Evolutionary conservation across 192 early-diverging fungal genomes (phyloP), one percentile per base, ranked within the genome.

Genomic region (Chytriomyces confervae): DNA sequence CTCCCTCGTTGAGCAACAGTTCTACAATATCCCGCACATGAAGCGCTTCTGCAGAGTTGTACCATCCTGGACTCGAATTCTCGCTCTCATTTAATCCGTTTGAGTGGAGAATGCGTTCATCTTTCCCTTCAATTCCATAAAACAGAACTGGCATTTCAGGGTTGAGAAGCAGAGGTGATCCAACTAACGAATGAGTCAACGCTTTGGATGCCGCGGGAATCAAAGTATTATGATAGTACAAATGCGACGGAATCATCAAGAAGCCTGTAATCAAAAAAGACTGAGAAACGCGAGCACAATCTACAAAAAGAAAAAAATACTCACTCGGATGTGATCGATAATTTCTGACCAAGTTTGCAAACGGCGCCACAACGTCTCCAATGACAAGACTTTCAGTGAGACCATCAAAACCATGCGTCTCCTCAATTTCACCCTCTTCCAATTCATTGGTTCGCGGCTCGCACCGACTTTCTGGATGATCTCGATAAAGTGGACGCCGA

Each of bases 171-270:
- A 83, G 18, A 6, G 75, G 60, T 29, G 61, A 51, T 0, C 76
- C 76, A 7, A 87, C n/a, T 61, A 89, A 79, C 10, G 85, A 81
- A 20, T 72, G 64, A 49, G 79, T 82, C 46, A 76, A 61, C 16
- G 61, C 18, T 23, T 67, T 50, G 16, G 77, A 66, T 7, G 84
- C 89, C 5, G 63, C 74, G 5, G 85, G 81, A 9, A 83, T 64
- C 11, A 90, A 76, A 0, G 79, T 84, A 69, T 81, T 71, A 70
- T 81, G 77, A 72, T 90, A 90, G 62, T 80, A 89, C 70, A 90
- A 78, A 8, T 68, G 77, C 11, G 84, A 86, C 0, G 88, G 88
- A 62, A 86, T 81, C 79, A 82, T 82, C 36, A 89, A 69, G 76
- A 89, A 86, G 76, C 79, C 76, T 81, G 36, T 61, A 0, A n/a